phyloP scores from a whole-genome alignment of 2,329 filamentous ascomycete genomes.

The Penicillium sumatraense region DNA sequence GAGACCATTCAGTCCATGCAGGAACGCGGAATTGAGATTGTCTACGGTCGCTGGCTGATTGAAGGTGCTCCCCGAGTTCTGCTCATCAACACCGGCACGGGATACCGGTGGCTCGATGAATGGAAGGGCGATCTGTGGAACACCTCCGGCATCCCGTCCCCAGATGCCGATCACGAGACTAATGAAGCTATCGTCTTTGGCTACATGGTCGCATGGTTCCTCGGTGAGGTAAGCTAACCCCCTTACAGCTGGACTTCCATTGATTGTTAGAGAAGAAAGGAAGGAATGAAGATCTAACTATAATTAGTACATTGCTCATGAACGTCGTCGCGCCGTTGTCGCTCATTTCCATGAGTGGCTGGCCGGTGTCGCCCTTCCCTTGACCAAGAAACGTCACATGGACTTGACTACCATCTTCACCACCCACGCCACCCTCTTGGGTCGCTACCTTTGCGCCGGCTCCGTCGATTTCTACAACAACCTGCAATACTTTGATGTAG shows the following conservation, averaged over 20 bases:
- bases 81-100: slow-evolving; percentile 92
- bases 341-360: slow-evolving; percentile 99
- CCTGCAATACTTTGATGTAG: slow-evolving; percentile 93
- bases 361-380: slow-evolving; percentile 86
- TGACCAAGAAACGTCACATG: slow-evolving; percentile 91
- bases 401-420: slow-evolving; percentile 98
- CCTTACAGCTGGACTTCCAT: neutral
- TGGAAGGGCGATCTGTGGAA: slow-evolving; percentile 98
- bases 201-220: slow-evolving; percentile 95
- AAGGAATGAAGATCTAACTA: no score
- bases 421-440: slow-evolving; percentile 92
- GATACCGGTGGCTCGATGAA: slow-evolving; percentile 87
- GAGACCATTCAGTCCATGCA: slow-evolving; percentile 91
- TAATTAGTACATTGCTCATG: slow-evolving; percentile 83
- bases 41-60: slow-evolving; percentile 97
- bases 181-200: slow-evolving; percentile 98
- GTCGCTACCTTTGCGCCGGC: slow-evolving; percentile 93
- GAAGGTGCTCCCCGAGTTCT: slow-evolving; percentile 93
- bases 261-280: neutral
- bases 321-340: slow-evolving; percentile 89
- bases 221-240: slow-evolving; percentile 80
- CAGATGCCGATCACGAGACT: slow-evolving; percentile 88
- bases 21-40: slow-evolving; percentile 83
- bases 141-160: slow-evolving; percentile 88
- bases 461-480: slow-evolving; percentile 99